Conservation (phyloP, 2,329 filamentous ascomycete genomes). For the Dichotomopilus funicola region DNA sequence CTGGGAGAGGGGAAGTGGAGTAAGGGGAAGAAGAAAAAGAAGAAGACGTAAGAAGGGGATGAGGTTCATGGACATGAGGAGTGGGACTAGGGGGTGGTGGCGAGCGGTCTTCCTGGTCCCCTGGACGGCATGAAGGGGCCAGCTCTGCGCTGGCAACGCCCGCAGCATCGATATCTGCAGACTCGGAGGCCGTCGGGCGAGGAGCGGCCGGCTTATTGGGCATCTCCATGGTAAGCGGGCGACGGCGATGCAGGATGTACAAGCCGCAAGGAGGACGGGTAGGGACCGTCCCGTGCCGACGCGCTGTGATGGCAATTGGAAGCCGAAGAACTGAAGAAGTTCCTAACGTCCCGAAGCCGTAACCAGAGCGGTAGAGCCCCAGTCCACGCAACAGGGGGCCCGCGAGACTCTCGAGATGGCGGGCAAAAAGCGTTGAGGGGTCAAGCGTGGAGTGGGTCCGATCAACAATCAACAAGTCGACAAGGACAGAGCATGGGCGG, state of each 20-base stretch:
- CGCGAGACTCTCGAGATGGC: no score
- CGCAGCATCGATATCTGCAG: constrained; percentile 11
- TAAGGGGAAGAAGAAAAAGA: constrained; percentile 12
- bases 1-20: no score
- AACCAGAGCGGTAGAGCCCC: no score
- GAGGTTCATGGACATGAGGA: not conserved
- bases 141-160: constrained; percentile 13
- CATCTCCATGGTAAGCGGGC: constrained; percentile 19
- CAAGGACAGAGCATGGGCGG: not conserved
- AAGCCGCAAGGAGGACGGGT: constrained; percentile 8
- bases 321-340: not conserved
- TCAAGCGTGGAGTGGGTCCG: constrained; percentile 2
- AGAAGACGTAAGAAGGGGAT: constrained; percentile 9
- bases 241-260: constrained; percentile 15
- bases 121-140: constrained; percentile 4
- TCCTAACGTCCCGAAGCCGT: no score
- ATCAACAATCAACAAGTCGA: no score
- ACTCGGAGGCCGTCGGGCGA: constrained; percentile 12
- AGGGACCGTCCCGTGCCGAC: constrained; percentile 22
- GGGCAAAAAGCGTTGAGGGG: not conserved
- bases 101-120: constrained; percentile 1
- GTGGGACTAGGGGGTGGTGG: constrained; percentile 4
- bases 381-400: no score
- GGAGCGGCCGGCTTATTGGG: constrained; percentile 19
- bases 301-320: constrained; percentile 17